phyloP scores from a whole-genome alignment of 768 basidiomycete species.

The Xanthoconium stramineum region DNA sequence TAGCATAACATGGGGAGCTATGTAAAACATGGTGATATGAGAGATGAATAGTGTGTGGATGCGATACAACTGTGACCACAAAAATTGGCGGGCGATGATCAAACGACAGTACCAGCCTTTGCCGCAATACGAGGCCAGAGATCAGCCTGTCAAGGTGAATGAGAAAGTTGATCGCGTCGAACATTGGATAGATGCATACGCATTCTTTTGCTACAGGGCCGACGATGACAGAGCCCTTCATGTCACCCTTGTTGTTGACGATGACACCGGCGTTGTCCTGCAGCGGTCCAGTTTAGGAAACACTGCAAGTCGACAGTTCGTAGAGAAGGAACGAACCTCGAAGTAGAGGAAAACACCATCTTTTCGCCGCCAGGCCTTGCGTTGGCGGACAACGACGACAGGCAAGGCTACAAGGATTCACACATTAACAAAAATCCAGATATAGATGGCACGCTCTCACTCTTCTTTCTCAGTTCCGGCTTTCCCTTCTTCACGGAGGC shows the following conservation, averaged over 20 bases:
- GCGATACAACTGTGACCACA: constrained; percentile 11
- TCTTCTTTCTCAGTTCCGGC: constrained; percentile 99
- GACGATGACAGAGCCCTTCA: constrained; percentile 98
- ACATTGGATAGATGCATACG: constrained; percentile 45
- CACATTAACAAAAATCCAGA: constrained; percentile 4
- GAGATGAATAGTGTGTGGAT: constrained; percentile 1
- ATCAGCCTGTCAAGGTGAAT: constrained; percentile 62
- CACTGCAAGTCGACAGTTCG: no score
- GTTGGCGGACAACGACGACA: constrained; percentile 93
- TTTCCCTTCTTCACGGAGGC: constrained; percentile 99
- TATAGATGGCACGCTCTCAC: constrained; percentile 45
- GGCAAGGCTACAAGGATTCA: constrained; percentile 73
- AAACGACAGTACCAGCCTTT: constrained; percentile 98
- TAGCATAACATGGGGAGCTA: constrained; percentile 18
- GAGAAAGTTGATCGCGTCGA: background rate
- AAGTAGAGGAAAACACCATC: constrained; percentile 99
- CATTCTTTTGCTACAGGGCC: constrained; percentile 99
- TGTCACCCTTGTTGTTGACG: constrained; percentile 98
- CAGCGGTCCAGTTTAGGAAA: background rate
- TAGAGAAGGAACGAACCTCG: constrained; percentile 50
- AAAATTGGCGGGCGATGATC: constrained; percentile 29
- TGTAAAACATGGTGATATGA: constrained; percentile 14
- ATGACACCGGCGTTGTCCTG: constrained; percentile 96
- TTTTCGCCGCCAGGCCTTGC: constrained; percentile 96
- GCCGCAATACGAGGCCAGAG: constrained; percentile 99